Base-by-base conservation (phyloP, 2,329 filamentous ascomycete species). In the Alternaria metachromatica region DNA sequence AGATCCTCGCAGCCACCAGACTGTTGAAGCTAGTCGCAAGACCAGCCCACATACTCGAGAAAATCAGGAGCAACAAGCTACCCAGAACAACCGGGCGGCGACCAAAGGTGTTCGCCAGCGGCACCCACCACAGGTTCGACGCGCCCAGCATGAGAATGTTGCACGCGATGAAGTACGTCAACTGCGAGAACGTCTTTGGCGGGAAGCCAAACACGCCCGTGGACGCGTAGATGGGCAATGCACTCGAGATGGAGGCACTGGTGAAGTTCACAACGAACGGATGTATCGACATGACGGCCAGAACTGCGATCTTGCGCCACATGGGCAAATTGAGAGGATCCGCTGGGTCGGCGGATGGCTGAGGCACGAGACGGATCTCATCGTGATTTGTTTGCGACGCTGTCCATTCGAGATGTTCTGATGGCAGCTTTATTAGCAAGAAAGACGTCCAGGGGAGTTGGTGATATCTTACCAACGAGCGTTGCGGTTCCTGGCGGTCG, bases 51-150 rank as follows among this genome's bases (percentile, higher is more conserved):
- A 81, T 75, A n/a, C 75, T 79, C 13, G 74, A 74, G 5, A 80
- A 65, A 1, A 71, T 67, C 7, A 79, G 69, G 2, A 82, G 45
- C n/a, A 79, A 54, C 30, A 82, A 64, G 37, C 79, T 76, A 4
- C 74, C 21, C 3, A 83, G 75, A 18, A 79, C 71, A 30, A 83
- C 70, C 1, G 80, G 76, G 11, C 81, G 70, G 20, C 80, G 76
- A 7, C 81, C 81, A 56, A 82, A 80, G 0, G 76, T 80, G 45
- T 82, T 82, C 3, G 80, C 73, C 12, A 82, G 54, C 3, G 81
- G 81, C 5, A 82, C 78, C 81, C 80, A 82, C 65, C 76, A 76
- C 58, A 82, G 62, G 58, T 83, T 82, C 0, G 78, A 76, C 6
- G 68, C 72, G 3, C 81, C 81, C 8, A 80, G 58, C 66, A 82